These are phyloP conservation scores for Pyrenochaeta sp. DNA, from an alignment of 2,329 filamentous ascomycete species.

Conservation along the genomic window DNA sequence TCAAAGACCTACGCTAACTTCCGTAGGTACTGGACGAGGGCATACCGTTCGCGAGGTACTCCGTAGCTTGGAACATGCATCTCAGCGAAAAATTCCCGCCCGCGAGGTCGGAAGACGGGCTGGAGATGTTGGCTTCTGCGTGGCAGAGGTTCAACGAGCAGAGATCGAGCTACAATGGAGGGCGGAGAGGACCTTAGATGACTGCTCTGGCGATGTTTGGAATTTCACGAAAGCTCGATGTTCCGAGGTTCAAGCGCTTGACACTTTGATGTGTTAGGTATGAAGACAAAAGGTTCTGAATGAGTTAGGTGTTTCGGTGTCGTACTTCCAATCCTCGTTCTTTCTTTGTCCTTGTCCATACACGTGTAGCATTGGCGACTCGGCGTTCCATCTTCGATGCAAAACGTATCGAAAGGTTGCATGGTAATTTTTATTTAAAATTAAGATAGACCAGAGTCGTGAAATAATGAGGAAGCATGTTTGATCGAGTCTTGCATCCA, in stretches of 20 bases:
- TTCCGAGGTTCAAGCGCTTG: constrained; percentile 4
- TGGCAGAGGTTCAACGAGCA: constrained; percentile 50
- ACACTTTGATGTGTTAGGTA: constrained; percentile 21
- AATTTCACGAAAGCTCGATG: constrained; percentile 47
- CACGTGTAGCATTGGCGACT: constrained; percentile 9
- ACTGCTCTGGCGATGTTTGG: constrained; percentile 52
- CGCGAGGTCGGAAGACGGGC: constrained; percentile 48
- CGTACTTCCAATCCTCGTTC: not conserved
- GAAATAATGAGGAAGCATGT: constrained; percentile 12
- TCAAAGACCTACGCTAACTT: constrained; percentile 14
- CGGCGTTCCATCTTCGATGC: constrained; percentile 8
- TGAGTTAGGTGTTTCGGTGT: not conserved
- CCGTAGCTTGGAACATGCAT: constrained; percentile 48
- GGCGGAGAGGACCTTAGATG: constrained; percentile 46
- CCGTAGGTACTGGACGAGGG: constrained; percentile 50
- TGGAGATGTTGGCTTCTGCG: constrained; percentile 54
- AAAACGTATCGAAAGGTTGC: not conserved
- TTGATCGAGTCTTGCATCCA: not conserved
- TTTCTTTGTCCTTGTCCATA: not conserved
- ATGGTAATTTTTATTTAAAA: not conserved
- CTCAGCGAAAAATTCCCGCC: constrained; percentile 46
- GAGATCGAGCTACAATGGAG: constrained; percentile 51
- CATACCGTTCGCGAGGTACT: constrained; percentile 56
- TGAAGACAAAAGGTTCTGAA: not conserved
- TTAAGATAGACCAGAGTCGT: constrained; percentile 2